Evolutionary conservation across 2,329 filamentous ascomycete species (phyloP), one percentile per base, ranked within the genome.

Genomic region (Fusarium keratoplasticum): DNA sequence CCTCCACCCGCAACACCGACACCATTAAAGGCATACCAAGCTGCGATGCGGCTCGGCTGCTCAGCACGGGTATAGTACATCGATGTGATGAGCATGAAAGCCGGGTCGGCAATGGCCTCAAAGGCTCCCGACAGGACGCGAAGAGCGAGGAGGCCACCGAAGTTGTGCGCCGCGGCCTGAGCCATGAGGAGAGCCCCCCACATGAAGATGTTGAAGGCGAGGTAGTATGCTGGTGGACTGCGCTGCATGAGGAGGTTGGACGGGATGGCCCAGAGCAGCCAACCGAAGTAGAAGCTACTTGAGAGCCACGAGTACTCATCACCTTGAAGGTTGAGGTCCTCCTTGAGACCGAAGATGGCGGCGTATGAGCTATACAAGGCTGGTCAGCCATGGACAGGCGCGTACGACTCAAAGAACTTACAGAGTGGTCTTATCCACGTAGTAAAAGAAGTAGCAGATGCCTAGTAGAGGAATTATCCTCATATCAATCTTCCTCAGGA

Each of bases 31-130:
- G 86, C 85, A 76, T 89, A 91, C 89, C 89, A 91, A 0, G 88
- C 81, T 2, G 88, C 88, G 59, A 91, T 90, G 1, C 90, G 84
- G 3, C 89, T 83, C 0, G 91, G 90, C 74, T 93, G 91, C 75
- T 93, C 89, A 4, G 85, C 83, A 11, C 90, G 84, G 2, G 90
- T 91, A 74, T 91, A 87, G 87, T 89, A 93, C 89, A 92, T 92
- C 6, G 86, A 86, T 0, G 90, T 92, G 38, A 92, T 89, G 2
- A 93, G 80, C 84, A 92, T 90, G 69, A 92, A 90, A 1, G 82
- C 82, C 2, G 83, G 83, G 47, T 83, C 82, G 4, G 82, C 83
- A 36, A 83, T 83, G 4, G 90, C 89, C 77, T 93, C 91, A 69
- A 92, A 91, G 25, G 91, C 89, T 75, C 91, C 91, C 1, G 92